Evolutionary conservation across 495 filamentous ascomycete species (phyloP), one percentile per base, ranked within the genome.

Genomic region (Penicillium silybi): DNA sequence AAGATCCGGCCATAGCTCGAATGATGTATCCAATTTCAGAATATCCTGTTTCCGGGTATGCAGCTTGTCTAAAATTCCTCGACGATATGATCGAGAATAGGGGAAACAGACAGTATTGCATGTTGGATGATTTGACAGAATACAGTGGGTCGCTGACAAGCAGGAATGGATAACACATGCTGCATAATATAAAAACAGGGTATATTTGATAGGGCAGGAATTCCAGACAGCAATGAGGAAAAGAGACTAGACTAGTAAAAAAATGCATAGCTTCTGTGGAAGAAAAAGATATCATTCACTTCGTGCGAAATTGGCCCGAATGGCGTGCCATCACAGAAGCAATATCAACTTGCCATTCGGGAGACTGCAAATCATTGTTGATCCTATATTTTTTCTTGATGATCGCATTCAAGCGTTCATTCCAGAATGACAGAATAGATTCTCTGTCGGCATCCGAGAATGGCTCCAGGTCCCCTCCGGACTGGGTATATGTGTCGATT

Each of bases 401-500:
- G 1, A 64, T 35, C 7, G 29, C 5, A 25, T 6, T 26, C 2
- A 64, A 38, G 15, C 49, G 55, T 4, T 44, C 39, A 41, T 53
- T 56, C 61, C 61, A 64, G 26, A 50, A 38, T 6, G 61, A 49
- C 5, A 53, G 2, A 8, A 48, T 19, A 4, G 34, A 20, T 8
- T 53, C 41, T 17, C 44, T 19, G 10, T 51, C n/a, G n/a, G 55
- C 42, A 23, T 22, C 5, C 0, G 50, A 15, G 16, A 57, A 55
- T 16, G 51, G 17, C 0, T 40, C 41, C n/a, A n/a, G 5, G 6
- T 1, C 9, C 50, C 41, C 15, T 35, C 54, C 57, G 37, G n/a
- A 35, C 34, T 58, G 45, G 0, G 51, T 59, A 62, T 63, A 70
- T 49, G 49, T 10, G 56, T 70, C 64, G 0, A 35, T 20, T 6